Conservation (phyloP, 1,284 basidiomycete genomes). For the Cutaneotrichosporon sp. region DNA sequence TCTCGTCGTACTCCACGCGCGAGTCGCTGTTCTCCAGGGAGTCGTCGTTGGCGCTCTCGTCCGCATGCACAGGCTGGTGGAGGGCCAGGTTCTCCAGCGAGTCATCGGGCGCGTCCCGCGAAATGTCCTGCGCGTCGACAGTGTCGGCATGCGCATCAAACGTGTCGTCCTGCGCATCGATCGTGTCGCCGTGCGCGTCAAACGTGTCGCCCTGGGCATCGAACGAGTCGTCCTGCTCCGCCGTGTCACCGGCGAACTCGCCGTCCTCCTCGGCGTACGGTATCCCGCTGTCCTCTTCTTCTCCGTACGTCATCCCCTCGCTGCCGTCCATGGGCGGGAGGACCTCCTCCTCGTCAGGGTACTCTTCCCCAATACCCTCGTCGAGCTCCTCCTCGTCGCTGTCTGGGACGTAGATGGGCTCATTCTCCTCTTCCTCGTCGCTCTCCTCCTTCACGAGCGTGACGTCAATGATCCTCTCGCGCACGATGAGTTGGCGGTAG, state of each 20-base stretch:
- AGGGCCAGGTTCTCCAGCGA: too few species aligned
- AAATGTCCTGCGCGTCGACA: too few species aligned
- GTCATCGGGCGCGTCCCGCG: too few species aligned
- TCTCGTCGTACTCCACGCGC: slow-evolving; percentile 22
- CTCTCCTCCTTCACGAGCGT: background rate
- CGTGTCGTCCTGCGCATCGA: too few species aligned
- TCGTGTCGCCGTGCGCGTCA: too few species aligned
- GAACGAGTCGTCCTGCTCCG: too few species aligned
- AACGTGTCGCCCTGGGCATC: too few species aligned
- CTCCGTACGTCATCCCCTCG: background rate
- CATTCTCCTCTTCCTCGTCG: slow-evolving; percentile 22
- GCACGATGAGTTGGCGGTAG: background rate
- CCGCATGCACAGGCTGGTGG: too few species aligned
- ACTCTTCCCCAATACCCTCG: background rate
- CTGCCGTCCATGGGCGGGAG: background rate
- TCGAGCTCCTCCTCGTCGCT: slow-evolving; percentile 46
- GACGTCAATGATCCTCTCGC: background rate
- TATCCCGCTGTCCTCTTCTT: background rate
- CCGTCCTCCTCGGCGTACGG: background rate
- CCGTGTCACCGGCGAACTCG: background rate
- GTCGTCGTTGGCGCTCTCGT: too few species aligned
- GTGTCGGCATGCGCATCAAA: too few species aligned
- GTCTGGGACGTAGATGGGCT: slow-evolving; percentile 42
- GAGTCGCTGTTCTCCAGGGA: background rate
- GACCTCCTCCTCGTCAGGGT: background rate